Conservation (phyloP, 2,329 filamentous ascomycete genomes). For the Zymoseptoria crescenta region DNA sequence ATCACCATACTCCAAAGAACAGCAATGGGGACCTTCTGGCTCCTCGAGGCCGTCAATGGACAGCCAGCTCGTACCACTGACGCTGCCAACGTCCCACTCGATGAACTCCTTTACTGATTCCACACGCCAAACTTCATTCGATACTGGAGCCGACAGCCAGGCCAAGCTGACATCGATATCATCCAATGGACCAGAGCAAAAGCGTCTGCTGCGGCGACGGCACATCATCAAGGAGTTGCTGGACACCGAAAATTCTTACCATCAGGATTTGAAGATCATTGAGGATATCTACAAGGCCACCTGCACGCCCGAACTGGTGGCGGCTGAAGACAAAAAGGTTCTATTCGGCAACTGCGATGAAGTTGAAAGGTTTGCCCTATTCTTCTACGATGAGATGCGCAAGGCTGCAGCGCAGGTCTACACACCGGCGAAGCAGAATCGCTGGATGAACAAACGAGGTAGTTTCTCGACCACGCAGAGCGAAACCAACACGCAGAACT, state of each 20-base stretch:
- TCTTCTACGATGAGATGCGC: conserved; percentile 73
- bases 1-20: conserved; percentile 21
- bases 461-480: conserved; percentile 40
- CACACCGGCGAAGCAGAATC: conserved; percentile 51
- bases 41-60: conserved; percentile 28
- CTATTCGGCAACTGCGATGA: conserved; percentile 92
- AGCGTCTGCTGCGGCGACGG: conserved; percentile 69
- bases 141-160: conserved; percentile 18
- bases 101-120: conserved; percentile 29
- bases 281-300: conserved; percentile 98
- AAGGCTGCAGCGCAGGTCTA: conserved; percentile 74
- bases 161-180: conserved; percentile 14
- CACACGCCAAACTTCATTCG: conserved; percentile 21
- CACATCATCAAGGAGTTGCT: conserved; percentile 86
- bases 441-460: conserved; percentile 46
- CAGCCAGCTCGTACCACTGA: conserved; percentile 22
- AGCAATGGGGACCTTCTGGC: conserved; percentile 21
- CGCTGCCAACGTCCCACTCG: conserved; percentile 25
- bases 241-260: conserved; percentile 85
- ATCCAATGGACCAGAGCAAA: conserved; percentile 42
- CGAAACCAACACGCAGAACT: conserved; percentile 27
- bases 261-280: conserved; percentile 93
- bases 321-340: conserved; percentile 73
- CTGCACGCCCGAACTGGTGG: conserved; percentile 60
- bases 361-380: conserved; percentile 76